Percentiles rank a stretch among this genome's conserved stretches.
phyloP scores from a whole-genome alignment of 495 filamentous ascomycete genomes.

The Daldinia caldariorum region DNA sequence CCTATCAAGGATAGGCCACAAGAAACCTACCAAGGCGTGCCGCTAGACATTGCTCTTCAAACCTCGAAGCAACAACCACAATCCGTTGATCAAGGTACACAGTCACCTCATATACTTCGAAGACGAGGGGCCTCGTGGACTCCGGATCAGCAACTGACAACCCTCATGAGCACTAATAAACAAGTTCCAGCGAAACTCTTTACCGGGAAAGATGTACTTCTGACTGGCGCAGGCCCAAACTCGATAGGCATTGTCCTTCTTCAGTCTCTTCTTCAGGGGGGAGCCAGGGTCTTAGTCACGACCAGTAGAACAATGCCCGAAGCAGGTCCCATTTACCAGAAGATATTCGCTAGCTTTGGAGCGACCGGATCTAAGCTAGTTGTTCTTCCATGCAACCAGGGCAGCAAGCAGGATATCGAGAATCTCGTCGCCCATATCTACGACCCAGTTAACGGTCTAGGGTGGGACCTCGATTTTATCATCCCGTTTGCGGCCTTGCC shows the following conservation, averaged over 20 bases:
- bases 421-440: conserved; percentile 86
- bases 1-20: background rate
- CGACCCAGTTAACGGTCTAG: conserved; percentile 84
- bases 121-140: conserved; percentile 72
- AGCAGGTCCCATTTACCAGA: conserved; percentile 91
- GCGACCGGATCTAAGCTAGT: conserved; percentile 84
- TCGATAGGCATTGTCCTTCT: conserved; percentile 90
- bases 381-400: conserved; percentile 94
- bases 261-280: conserved; percentile 85
- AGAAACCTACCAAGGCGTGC: background rate
- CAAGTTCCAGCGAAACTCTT: conserved; percentile 72
- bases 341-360: conserved; percentile 85
- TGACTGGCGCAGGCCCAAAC: conserved; percentile 89
- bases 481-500: conserved; percentile 89
- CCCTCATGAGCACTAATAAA: conserved; percentile 63
- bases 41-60: conserved; percentile 1
- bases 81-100: background rate
- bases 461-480: conserved; percentile 89
- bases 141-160: conserved; percentile 83
- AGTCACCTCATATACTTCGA: conserved; percentile 34
- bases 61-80: background rate
- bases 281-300: conserved; percentile 87
- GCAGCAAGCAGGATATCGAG: conserved; percentile 88
- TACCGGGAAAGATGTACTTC: conserved; percentile 85
- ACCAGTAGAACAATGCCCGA: conserved; percentile 86